These are phyloP conservation scores for Tetrastigma voinierianum DNA, from an alignment of 164 flowering plant species.

Conservation along the genomic window DNA sequence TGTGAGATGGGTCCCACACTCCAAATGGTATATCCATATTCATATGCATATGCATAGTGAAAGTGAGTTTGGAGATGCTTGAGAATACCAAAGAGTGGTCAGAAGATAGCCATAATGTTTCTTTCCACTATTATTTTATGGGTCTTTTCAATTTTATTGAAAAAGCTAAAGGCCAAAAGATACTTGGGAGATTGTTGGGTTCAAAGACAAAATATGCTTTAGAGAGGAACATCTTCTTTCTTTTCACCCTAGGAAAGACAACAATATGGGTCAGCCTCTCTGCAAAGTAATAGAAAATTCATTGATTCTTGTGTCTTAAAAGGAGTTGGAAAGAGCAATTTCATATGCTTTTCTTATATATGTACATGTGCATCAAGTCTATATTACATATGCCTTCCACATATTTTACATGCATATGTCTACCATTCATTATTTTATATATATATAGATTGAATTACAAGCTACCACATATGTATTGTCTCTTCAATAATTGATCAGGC, in stretches of 20 bases:
- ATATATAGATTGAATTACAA: too few relatives aligned
- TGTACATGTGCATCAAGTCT: background rate
- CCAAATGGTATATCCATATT: slow-evolving; percentile 20
- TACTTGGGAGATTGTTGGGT: slow-evolving; percentile 12
- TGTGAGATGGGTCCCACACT: slow-evolving; percentile 6
- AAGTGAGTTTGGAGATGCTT: slow-evolving; percentile 13
- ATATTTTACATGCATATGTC: too few relatives aligned
- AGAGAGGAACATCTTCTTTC: slow-evolving; percentile 14
- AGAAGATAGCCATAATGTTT: slow-evolving; percentile 6
- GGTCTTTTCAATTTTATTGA: slow-evolving; percentile 1
- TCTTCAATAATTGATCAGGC: too few relatives aligned
- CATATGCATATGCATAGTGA: background rate
- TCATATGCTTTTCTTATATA: background rate
- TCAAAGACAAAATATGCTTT: slow-evolving; percentile 36
- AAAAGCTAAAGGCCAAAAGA: slow-evolving; percentile 18
- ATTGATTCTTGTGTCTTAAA: slow-evolving; percentile 18
- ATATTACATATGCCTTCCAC: too few relatives aligned
- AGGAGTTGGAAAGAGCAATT: slow-evolving; percentile 18
- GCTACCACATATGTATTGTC: too few relatives aligned
- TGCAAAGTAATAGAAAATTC: slow-evolving; percentile 19
- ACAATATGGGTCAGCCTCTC: slow-evolving; percentile 22
- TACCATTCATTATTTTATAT: too few relatives aligned
- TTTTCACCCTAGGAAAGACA: slow-evolving; percentile 22
- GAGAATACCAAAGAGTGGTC: slow-evolving; percentile 14
- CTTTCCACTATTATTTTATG: too few relatives aligned